These are phyloP conservation scores for Alternaria novae-zelandiae DNA, from an alignment of 2,329 filamentous ascomycete genomes.

Conservation along the genomic window DNA sequence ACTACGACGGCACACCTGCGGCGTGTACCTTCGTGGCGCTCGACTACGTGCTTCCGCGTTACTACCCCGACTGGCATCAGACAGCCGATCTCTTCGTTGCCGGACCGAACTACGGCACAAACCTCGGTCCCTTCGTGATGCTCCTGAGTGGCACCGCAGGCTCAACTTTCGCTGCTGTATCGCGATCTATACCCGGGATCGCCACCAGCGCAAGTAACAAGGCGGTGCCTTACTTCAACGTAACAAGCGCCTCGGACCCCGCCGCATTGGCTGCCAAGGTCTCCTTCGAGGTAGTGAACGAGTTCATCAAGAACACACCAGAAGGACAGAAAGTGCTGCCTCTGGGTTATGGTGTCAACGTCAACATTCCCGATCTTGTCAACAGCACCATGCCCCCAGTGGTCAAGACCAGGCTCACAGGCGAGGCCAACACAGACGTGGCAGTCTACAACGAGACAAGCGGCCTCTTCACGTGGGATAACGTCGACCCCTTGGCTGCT, in stretches of 20 bases:
- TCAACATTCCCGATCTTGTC: constrained; percentile 58
- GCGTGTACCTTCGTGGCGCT: constrained; percentile 63
- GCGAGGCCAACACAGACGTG: constrained; percentile 56
- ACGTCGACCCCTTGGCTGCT: constrained; percentile 56
- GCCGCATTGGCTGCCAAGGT: constrained; percentile 55
- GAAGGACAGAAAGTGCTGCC: constrained; percentile 50
- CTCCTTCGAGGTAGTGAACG: constrained; percentile 53
- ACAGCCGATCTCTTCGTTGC: constrained; percentile 61
- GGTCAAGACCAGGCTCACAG: constrained; percentile 57
- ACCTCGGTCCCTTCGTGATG: constrained; percentile 60
- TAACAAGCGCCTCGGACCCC: constrained; percentile 52
- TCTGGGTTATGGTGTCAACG: constrained; percentile 59
- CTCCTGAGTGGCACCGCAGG: constrained; percentile 45
- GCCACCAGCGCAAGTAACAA: constrained; percentile 55
- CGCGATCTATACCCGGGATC: constrained; percentile 59
- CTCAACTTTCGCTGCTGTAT: constrained; percentile 59
- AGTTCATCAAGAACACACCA: constrained; percentile 51
- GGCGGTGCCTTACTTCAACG: constrained; percentile 52
- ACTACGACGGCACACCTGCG: constrained; percentile 66
- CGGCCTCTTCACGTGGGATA: constrained; percentile 57
- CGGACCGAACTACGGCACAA: constrained; percentile 64
- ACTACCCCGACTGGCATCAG: constrained; percentile 51
- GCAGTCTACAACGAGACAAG: constrained; percentile 54
- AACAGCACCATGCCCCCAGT: constrained; percentile 53
- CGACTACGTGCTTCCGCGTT: constrained; percentile 60